Percentiles rank a stretch among this genome's conserved stretches.
These are phyloP conservation scores for Penicillium simplicissimum DNA, from an alignment of 495 filamentous ascomycete genomes.

Conservation along the genomic window DNA sequence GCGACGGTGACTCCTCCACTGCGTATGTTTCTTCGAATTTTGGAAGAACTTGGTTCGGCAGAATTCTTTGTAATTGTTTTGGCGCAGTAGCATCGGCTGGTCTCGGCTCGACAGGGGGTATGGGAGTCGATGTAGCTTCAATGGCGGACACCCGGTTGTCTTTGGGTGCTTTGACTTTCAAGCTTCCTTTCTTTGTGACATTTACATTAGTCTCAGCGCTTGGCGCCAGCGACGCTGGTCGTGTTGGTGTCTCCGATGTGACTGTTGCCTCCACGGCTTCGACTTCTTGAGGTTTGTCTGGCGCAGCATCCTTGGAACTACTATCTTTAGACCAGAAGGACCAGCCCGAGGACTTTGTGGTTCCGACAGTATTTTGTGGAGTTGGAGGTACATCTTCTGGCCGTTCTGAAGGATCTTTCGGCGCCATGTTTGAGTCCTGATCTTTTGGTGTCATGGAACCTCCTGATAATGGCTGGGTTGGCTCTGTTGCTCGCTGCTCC, in stretches of 20 bases:
- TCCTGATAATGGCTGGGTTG: constrained; percentile 19
- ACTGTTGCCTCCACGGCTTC: constrained; percentile 69
- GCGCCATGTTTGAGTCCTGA: constrained; percentile 26
- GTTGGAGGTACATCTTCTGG: constrained; percentile 33
- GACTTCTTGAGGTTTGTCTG: constrained; percentile 37
- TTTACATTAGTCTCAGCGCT: constrained; percentile 37
- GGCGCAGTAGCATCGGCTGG: constrained; percentile 41
- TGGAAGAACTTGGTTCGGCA: constrained; percentile 68
- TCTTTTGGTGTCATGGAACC: constrained; percentile 16
- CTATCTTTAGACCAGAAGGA: constrained; percentile 80
- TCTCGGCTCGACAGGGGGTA: constrained; percentile 16
- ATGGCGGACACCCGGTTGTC: constrained; percentile 32
- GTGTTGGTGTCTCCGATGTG: constrained; percentile 42
- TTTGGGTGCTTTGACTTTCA: constrained; percentile 48
- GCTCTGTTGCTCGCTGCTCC: constrained; percentile 27
- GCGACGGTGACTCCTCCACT: constrained; percentile 65
- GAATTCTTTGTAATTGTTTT: constrained; percentile 44
- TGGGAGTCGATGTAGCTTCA: constrained; percentile 39
- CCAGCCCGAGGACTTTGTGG: constrained; percentile 67
- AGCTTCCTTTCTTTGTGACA: constrained; percentile 46
- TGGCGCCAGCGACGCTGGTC: constrained; percentile 17
- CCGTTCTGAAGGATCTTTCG: constrained; percentile 20
- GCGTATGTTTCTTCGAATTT: constrained; percentile 67
- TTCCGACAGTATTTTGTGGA: constrained; percentile 39
- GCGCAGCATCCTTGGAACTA: constrained; percentile 43